Evolutionary conservation across 2,329 filamentous ascomycete genomes (phyloP).

Genomic region (Hirsutella minnesotensis): DNA sequence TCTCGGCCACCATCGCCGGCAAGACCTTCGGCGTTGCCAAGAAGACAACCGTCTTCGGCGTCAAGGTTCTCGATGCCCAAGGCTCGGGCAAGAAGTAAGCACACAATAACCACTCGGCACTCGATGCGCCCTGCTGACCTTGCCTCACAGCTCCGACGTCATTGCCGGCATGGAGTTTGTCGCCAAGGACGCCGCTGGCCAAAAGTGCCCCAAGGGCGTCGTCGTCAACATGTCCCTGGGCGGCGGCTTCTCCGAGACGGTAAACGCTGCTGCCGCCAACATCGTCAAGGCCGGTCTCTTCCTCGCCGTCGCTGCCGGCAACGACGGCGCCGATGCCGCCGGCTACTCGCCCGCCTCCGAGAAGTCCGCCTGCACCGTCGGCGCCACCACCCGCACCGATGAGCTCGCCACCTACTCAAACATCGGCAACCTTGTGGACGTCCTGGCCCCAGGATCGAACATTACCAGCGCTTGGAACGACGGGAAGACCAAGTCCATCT

Average conservation of each 20-base stretch:
- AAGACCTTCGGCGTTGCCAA: slow-evolving; percentile 33
- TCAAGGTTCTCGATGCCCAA: slow-evolving; percentile 30
- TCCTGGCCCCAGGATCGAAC: slow-evolving; percentile 34
- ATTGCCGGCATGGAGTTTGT: slow-evolving; percentile 33
- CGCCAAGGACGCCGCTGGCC: slow-evolving; percentile 18
- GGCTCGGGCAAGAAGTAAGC: slow-evolving; percentile 22
- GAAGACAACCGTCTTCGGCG: slow-evolving; percentile 27
- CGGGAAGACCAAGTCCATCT: slow-evolving; percentile 23
- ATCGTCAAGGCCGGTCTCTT: slow-evolving; percentile 33
- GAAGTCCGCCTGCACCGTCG: slow-evolving; percentile 35
- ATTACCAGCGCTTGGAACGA: slow-evolving; percentile 34
- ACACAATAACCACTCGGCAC: background rate
- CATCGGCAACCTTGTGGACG: slow-evolving; percentile 32
- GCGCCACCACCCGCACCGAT: slow-evolving; percentile 27
- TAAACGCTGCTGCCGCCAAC: slow-evolving; percentile 35
- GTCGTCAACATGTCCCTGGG: slow-evolving; percentile 46
- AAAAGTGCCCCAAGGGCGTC: slow-evolving; percentile 27
- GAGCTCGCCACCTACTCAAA: slow-evolving; percentile 34
- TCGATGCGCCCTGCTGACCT: background rate
- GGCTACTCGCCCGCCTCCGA: slow-evolving; percentile 33
- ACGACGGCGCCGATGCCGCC: slow-evolving; percentile 29
- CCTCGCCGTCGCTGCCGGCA: slow-evolving; percentile 44
- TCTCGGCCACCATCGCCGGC: slow-evolving; percentile 31
- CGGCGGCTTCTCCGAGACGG: slow-evolving; percentile 27
- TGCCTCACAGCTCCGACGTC: slow-evolving; percentile 19